Conservation (phyloP, 2,329 filamentous ascomycete species). For the Cercospora brassicicola region DNA sequence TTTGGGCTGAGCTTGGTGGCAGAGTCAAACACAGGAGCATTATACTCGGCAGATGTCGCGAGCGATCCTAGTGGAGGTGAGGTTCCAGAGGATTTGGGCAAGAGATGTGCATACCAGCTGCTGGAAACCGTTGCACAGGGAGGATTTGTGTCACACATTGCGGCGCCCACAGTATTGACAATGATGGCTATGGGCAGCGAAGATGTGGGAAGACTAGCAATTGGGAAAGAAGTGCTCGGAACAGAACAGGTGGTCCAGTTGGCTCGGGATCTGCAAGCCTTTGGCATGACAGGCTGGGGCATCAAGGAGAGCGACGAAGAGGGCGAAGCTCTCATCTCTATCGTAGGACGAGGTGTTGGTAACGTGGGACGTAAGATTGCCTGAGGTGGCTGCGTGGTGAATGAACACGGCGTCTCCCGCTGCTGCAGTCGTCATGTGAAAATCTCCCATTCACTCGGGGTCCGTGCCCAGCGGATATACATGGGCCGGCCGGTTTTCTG, state of each 20-base stretch:
- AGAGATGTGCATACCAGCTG: constrained; percentile 82
- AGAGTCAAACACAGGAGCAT: constrained; percentile 80
- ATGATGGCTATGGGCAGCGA: constrained; percentile 98
- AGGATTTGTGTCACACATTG: constrained; percentile 74
- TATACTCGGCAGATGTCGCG: constrained; percentile 83
- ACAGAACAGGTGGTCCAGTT: constrained; percentile 77
- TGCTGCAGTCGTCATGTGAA: constrained; percentile 4
- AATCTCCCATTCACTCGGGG: background rate
- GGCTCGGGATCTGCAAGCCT: constrained; percentile 81
- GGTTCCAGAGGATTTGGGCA: constrained; percentile 87
- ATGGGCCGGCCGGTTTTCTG: background rate
- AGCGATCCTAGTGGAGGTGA: constrained; percentile 75
- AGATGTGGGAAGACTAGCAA: constrained; percentile 81
- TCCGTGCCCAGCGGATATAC: background rate
- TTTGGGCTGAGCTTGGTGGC: constrained; percentile 90
- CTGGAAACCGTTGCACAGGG: constrained; percentile 79
- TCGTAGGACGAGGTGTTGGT: constrained; percentile 89
- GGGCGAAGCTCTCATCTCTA: constrained; percentile 77
- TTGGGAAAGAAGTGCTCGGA: constrained; percentile 79
- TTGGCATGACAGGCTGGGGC: constrained; percentile 89
- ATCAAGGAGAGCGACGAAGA: constrained; percentile 67
- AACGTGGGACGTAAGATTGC: constrained; percentile 92
- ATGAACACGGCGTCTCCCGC: background rate
- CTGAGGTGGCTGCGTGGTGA: constrained; percentile 26
- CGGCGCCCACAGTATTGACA: constrained; percentile 72